These are phyloP conservation scores for Nigrospora osmanthi DNA, from an alignment of 2,329 filamentous ascomycete genomes.

Conservation along the genomic window DNA sequence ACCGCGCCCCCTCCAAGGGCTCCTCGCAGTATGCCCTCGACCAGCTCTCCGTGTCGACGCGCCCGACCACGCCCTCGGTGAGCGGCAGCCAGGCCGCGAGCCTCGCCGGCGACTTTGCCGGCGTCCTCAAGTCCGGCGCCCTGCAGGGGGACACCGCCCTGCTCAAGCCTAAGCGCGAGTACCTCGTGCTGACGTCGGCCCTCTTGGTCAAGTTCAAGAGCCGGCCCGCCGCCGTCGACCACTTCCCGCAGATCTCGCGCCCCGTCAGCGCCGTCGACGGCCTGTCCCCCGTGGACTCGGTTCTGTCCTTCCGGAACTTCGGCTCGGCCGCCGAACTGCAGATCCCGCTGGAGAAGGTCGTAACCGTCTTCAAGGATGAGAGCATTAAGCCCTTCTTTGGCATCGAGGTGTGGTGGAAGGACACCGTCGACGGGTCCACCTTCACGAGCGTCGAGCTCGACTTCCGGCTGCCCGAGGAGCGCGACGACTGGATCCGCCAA, in stretches of 20 bases:
- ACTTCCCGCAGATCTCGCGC: constrained; percentile 34
- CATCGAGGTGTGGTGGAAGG: constrained; percentile 50
- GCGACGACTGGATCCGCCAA: constrained; percentile 40
- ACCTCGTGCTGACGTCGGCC: constrained; percentile 43
- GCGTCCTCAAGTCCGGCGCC: constrained; percentile 33
- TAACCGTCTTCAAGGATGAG: constrained; percentile 45
- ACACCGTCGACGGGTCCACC: constrained; percentile 30
- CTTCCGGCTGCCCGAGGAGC: constrained; percentile 38
- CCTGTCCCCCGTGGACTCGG: constrained; percentile 24
- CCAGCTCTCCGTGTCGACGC: constrained; percentile 18
- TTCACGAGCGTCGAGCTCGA: constrained; percentile 41
- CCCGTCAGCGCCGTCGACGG: constrained; percentile 20
- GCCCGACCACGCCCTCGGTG: constrained; percentile 19
- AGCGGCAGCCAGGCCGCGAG: constrained; percentile 17
- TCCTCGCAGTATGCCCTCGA: constrained; percentile 17
- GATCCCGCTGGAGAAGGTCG: constrained; percentile 41
- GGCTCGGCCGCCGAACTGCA: constrained; percentile 22
- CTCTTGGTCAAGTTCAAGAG: constrained; percentile 43
- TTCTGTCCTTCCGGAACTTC: constrained; percentile 14
- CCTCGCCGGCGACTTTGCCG: constrained; percentile 15
- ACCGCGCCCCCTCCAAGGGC: constrained; percentile 19
- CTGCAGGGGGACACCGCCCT: constrained; percentile 42
- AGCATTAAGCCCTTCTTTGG: constrained; percentile 40
- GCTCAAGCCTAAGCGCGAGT: constrained; percentile 40
- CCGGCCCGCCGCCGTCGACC: constrained; percentile 35